A percentile compares a stretch with the other conserved stretches of the same genome.
These are phyloP conservation scores for Sugiyamaella smithiae DNA, from an alignment of 805 yeast species.

Conservation along the genomic window DNA sequence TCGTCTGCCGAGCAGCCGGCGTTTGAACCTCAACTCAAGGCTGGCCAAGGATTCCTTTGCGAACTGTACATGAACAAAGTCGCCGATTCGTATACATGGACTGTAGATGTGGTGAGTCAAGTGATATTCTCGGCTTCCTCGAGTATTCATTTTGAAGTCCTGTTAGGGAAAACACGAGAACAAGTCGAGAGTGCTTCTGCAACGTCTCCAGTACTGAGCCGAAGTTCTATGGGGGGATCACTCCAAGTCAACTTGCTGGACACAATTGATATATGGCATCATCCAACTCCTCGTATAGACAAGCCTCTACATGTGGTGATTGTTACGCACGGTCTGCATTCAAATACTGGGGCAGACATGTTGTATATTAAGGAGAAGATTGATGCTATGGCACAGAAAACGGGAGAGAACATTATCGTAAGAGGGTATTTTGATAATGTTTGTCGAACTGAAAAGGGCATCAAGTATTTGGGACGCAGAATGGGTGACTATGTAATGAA, in stretches of 20 bases:
- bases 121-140: slow-evolving; percentile 68
- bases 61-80: slow-evolving; percentile 46
- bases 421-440: slow-evolving; percentile 82
- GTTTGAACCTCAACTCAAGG: slow-evolving; percentile 57
- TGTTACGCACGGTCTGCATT: slow-evolving; percentile 87
- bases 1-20: slow-evolving; percentile 37
- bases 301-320: slow-evolving; percentile 79
- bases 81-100: slow-evolving; percentile 58
- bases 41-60: slow-evolving; percentile 66
- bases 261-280: slow-evolving; percentile 73
- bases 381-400: slow-evolving; percentile 45
- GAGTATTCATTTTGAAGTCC: slow-evolving; percentile 62
- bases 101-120: slow-evolving; percentile 77
- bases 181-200: slow-evolving; percentile 8
- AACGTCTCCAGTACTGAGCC: not conserved
- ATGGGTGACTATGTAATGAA: slow-evolving; percentile 70
- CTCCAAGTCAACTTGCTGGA: slow-evolving; percentile 42
- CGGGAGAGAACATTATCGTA: slow-evolving; percentile 66
- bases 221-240: not conserved
- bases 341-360: slow-evolving; percentile 90
- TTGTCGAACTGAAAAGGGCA: slow-evolving; percentile 86
- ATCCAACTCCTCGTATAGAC: slow-evolving; percentile 50
- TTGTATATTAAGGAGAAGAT: slow-evolving; percentile 78
- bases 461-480: slow-evolving; percentile 76
- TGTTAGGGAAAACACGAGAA: slow-evolving; percentile 42